These are phyloP conservation scores for Oldenlandia corymbosa DNA, from an alignment of 257 asterid genomes.

Conservation along the genomic window DNA sequence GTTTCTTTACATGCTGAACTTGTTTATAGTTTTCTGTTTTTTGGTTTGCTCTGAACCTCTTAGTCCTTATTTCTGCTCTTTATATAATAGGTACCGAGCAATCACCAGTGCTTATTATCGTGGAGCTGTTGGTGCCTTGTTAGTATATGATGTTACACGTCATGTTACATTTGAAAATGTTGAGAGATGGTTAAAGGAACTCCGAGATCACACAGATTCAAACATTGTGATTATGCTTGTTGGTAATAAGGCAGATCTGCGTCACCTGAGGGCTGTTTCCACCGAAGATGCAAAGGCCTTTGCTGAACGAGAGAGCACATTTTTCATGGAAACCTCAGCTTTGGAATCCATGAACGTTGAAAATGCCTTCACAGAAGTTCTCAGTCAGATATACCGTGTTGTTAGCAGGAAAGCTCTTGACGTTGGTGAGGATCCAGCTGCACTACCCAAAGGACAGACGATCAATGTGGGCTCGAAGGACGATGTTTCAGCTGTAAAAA, in stretches of 20 bases:
- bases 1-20: neutral
- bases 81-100: conserved; percentile 60
- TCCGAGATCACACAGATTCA: conserved; percentile 62
- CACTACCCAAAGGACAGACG: conserved; percentile 58
- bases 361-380: conserved; percentile 69
- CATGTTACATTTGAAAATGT: conserved; percentile 69
- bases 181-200: conserved; percentile 75
- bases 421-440: conserved; percentile 41
- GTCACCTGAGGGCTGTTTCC: conserved; percentile 62
- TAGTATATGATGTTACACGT: conserved; percentile 64
- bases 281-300: conserved; percentile 58
- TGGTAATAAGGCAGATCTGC: conserved; percentile 67
- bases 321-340: conserved; percentile 73
- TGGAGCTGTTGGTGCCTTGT: conserved; percentile 72
- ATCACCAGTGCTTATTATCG: conserved; percentile 75
- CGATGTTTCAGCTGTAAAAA: conserved; percentile 68
- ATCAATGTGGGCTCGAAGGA: conserved; percentile 51
- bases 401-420: conserved; percentile 64
- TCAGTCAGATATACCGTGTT: conserved; percentile 47
- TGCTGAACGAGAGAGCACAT: conserved; percentile 52
- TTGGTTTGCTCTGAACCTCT: neutral
- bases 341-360: conserved; percentile 69
- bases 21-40: neutral
- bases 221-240: conserved; percentile 66
- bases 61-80: neutral